Percentiles rank a stretch among this genome's conserved stretches.
phyloP scores from a whole-genome alignment of 2,329 filamentous ascomycete species.

The Botrytis fabae region DNA sequence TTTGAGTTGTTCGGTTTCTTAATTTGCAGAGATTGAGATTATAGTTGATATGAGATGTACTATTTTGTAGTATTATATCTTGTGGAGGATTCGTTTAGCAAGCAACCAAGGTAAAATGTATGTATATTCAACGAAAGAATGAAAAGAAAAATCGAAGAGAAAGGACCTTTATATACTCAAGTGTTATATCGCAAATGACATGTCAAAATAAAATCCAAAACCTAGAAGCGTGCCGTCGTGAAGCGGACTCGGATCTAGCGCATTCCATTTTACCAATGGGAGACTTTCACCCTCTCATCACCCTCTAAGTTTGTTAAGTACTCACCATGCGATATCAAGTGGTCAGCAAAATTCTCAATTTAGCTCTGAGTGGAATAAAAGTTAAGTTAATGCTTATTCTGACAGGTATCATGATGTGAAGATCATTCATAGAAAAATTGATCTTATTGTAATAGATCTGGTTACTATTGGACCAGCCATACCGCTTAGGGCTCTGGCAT shows the following conservation, averaged over 20 bases:
- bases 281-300: neutral
- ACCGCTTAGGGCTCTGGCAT: too few species aligned
- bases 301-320: neutral
- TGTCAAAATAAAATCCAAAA: neutral
- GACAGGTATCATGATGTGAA: neutral
- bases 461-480: too few species aligned
- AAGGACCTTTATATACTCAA: neutral
- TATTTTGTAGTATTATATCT: neutral
- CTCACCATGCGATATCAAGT: neutral
- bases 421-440: neutral
- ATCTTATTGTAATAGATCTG: too few species aligned
- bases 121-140: neutral
- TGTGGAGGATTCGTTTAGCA: neutral
- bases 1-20: neutral
- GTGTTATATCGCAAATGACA: neutral
- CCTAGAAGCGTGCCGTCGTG: neutral
- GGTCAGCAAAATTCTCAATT: neutral
- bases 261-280: neutral
- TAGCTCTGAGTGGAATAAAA: neutral
- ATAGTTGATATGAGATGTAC: neutral
- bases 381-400: neutral
- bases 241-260: neutral
- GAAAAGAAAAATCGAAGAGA: neutral
- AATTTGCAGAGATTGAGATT: neutral
- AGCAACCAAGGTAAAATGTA: too few species aligned